phyloP scores from a whole-genome alignment of 768 basidiomycete species.

The Flagelloscypha sp. region DNA sequence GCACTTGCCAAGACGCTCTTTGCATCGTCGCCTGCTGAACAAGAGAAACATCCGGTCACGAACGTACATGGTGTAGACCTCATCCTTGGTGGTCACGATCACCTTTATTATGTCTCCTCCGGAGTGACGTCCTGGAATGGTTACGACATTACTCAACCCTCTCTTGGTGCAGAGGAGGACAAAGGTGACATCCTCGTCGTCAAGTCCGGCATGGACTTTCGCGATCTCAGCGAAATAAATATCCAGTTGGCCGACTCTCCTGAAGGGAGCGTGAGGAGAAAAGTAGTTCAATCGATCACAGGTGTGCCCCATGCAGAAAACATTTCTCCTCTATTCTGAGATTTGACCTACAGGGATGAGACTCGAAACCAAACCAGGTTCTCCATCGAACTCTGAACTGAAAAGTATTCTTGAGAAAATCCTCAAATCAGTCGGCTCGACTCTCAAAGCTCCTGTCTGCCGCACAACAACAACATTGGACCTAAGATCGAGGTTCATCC shows the following conservation, averaged over 20 bases:
- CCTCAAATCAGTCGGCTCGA: conserved; percentile 57
- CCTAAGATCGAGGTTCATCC: conserved; percentile 64
- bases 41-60: conserved; percentile 32
- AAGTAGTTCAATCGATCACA: conserved; percentile 51
- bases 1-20: conserved; percentile 56
- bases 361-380: conserved; percentile 51
- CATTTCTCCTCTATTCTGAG: not conserved
- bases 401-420: conserved; percentile 51
- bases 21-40: conserved; percentile 50
- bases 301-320: conserved; percentile 30
- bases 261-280: conserved; percentile 52
- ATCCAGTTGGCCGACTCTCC: conserved; percentile 56
- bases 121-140: conserved; percentile 62
- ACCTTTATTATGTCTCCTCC: conserved; percentile 66
- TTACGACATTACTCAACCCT: conserved; percentile 41
- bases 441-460: conserved; percentile 72
- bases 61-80: conserved; percentile 72
- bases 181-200: conserved; percentile 62
- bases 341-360: conserved; percentile 44
- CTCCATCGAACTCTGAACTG: conserved; percentile 47
- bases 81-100: conserved; percentile 85
- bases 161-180: conserved; percentile 67
- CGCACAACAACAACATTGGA: conserved; percentile 60
- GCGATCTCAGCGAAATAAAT: conserved; percentile 70
- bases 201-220: conserved; percentile 88